Conservation (phyloP, 495 filamentous ascomycete species). For the Lasiosphaeriaceae sp. region DNA sequence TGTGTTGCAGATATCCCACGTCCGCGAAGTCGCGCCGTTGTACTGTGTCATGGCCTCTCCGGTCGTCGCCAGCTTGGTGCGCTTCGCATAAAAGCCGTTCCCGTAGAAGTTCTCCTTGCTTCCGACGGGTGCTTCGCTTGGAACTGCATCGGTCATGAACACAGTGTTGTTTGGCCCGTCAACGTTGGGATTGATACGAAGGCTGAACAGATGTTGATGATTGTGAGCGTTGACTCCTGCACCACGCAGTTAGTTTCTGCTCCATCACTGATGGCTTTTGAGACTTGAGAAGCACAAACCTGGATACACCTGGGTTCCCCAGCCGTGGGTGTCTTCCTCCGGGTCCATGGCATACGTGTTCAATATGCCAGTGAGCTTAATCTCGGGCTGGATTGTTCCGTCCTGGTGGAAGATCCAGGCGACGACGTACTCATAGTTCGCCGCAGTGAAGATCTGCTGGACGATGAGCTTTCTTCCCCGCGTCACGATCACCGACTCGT, state of each 20-base stretch:
- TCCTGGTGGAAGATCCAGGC: slow-evolving; percentile 96
- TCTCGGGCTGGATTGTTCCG: slow-evolving; percentile 88
- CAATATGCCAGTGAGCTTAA: slow-evolving; percentile 92
- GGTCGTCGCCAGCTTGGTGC: slow-evolving; percentile 73
- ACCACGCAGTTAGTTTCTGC: neutral
- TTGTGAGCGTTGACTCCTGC: slow-evolving; percentile 60
- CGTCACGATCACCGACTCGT: slow-evolving; percentile 81
- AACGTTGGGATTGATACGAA: slow-evolving; percentile 85
- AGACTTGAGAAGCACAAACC: slow-evolving; percentile 33
- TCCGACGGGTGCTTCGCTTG: slow-evolving; percentile 65
- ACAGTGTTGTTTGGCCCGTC: slow-evolving; percentile 85
- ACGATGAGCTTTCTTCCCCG: slow-evolving; percentile 84
- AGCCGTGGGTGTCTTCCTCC: slow-evolving; percentile 80
- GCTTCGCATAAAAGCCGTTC: slow-evolving; percentile 91
- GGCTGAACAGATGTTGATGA: slow-evolving; percentile 94
- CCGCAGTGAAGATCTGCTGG: slow-evolving; percentile 92
- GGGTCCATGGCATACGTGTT: slow-evolving; percentile 87
- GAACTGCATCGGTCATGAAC: slow-evolving; percentile 72
- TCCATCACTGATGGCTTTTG: neutral
- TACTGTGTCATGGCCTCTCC: slow-evolving; percentile 77
- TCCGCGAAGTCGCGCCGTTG: slow-evolving; percentile 69
- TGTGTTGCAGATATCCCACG: slow-evolving; percentile 89
- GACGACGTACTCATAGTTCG: slow-evolving; percentile 94
- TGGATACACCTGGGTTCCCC: slow-evolving; percentile 85
- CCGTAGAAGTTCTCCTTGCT: slow-evolving; percentile 83